Conservation (phyloP, 1,284 basidiomycete genomes). For the Irpex sp. region DNA sequence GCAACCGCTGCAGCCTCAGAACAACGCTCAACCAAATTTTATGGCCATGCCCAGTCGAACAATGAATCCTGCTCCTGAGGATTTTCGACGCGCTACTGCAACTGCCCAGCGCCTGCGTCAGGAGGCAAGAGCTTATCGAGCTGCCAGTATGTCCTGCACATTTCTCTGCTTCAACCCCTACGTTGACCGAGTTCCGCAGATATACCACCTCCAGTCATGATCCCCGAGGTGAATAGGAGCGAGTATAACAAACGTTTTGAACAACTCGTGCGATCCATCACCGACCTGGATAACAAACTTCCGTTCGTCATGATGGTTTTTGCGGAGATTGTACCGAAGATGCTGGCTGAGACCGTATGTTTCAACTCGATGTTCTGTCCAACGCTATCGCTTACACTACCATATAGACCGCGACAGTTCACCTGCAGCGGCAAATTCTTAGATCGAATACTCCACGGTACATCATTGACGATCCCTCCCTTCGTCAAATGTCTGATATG, state of each 20-base stretch:
- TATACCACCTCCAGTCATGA: background rate
- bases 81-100: background rate
- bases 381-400: background rate
- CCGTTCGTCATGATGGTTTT: background rate
- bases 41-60: background rate
- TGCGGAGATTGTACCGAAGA: background rate
- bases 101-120: background rate
- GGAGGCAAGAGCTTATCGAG: background rate
- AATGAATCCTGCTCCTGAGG: background rate
- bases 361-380: background rate
- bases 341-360: background rate
- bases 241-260: background rate
- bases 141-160: background rate
- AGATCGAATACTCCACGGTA: background rate
- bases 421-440: background rate
- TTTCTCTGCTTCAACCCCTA: background rate
- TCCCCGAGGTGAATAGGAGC: background rate
- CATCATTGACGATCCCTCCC: background rate
- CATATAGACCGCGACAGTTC: background rate
- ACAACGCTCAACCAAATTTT: background rate
- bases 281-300: background rate
- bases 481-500: background rate
- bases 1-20: background rate
- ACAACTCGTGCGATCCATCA: background rate
- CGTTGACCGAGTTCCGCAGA: background rate